phyloP scores from a whole-genome alignment of 257 asterid genomes.

The Solanum tacnaense region DNA sequence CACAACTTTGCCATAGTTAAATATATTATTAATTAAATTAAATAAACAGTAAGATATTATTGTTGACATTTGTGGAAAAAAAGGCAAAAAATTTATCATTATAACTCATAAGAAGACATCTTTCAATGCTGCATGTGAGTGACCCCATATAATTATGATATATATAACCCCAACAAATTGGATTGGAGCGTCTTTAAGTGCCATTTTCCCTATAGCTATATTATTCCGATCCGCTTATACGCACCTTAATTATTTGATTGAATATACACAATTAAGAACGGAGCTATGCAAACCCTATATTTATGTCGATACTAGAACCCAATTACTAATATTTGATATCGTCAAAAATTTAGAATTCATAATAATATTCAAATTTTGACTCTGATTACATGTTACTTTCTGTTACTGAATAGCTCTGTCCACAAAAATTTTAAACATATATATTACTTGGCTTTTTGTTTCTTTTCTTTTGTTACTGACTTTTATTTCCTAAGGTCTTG shows the following conservation, averaged over 20 bases:
- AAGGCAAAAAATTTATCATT: neutral
- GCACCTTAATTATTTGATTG: neutral
- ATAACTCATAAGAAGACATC: neutral
- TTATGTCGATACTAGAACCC: neutral
- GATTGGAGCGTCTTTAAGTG: neutral
- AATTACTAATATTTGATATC: neutral
- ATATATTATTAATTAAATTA: neutral
- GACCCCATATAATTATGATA: neutral
- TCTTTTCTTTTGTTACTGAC: neutral
- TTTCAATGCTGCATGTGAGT: neutral
- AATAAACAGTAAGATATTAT: neutral
- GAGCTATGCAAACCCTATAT: neutral
- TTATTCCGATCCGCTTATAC: rapidly evolving
- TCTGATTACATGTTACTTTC: neutral
- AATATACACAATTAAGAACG: neutral
- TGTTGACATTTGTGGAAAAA: neutral
- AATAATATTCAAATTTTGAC: neutral
- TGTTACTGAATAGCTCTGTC: neutral
- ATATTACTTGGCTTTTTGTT: neutral
- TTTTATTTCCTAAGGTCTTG: neutral
- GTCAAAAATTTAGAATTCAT: neutral
- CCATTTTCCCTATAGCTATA: neutral
- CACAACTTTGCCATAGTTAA: neutral
- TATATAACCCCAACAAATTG: neutral
- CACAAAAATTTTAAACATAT: neutral